phyloP scores from a whole-genome alignment of 805 yeast species.

The Isabelozyma heimii region DNA sequence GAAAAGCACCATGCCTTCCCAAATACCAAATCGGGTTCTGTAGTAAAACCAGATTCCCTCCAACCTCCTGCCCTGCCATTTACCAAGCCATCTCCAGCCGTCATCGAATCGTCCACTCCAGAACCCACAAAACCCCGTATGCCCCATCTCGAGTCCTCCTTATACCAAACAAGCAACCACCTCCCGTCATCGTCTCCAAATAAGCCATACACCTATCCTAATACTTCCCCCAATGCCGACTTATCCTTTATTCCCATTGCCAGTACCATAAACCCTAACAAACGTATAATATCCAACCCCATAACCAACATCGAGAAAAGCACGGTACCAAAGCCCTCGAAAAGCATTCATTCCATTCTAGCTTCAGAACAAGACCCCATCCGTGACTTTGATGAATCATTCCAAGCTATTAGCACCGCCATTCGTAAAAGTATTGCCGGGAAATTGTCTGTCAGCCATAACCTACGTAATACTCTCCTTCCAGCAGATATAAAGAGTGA shows the following conservation, averaged over 20 bases:
- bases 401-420: conserved; percentile 46
- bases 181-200: neutral
- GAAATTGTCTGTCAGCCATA: conserved; percentile 11
- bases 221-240: conserved; percentile 16
- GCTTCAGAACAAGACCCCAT: neutral
- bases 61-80: too few species aligned
- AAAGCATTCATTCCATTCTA: neutral
- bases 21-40: too few species aligned
- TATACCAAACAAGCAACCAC: neutral
- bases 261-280: conserved; percentile 9
- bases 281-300: neutral
- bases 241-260: conserved; percentile 22
- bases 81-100: too few species aligned
- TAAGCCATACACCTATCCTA: conserved; percentile 2
- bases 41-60: too few species aligned
- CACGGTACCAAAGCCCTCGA: neutral
- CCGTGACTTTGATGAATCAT: conserved; percentile 34
- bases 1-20: too few species aligned
- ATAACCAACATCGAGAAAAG: neutral
- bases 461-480: conserved; percentile 1
- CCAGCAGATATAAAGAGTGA: conserved; percentile 10
- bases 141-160: too few species aligned
- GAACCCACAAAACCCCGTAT: too few species aligned
- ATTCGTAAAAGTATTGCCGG: conserved; percentile 45
- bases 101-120: too few species aligned